Evolutionary conservation across 805 yeast species (phyloP), one percentile per base, ranked within the genome.

Genomic region (Candida odintsovae): DNA sequence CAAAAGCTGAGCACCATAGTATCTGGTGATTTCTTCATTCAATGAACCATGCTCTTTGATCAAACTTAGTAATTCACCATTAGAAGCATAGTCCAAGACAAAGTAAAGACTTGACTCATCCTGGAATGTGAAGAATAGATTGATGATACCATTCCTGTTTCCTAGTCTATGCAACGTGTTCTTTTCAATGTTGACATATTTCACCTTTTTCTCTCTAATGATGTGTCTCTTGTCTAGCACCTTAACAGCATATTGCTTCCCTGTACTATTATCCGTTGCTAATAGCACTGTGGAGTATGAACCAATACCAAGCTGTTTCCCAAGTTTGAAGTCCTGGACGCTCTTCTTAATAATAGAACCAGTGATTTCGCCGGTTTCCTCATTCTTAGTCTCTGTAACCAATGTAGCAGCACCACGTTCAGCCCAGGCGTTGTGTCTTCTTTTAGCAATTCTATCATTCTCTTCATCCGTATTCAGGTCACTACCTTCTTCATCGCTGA

Each of bases 211-310:
- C 59, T 86, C 95, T 53, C 78, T 81, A 45, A 86, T 85, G 42
- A 86, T 79, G 59, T 86, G 92, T 47, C 84, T 74, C 61, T 86
- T 86, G 61, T 83, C 89, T 46, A 86, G 66, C 4, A 86, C 77
- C 61, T 86, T 86, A 11, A 86, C 83, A 2, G 95, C 95, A 61
- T 82, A 86, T 16, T 90, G 84, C 49, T 83, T 80, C 48, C 76
- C 74, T 40, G 86, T 83, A 56, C 80, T 89, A 41, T 80, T 69
- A 50, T 94, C 96, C 2, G 87, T 76, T 0, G 97, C 99, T 36
- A 88, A 77, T 54, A 80, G 77, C 4, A 92, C 99, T 1, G 96
- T 90, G 10, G 97, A 90, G 62, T 92, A 94, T 7, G 97, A 89
- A 2, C 99, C 99, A 62, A 88, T 96, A 26, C 99, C 99, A 25